Base-by-base conservation (phyloP, 768 basidiomycete genomes). In the Naganishia vaughanmartiniae region DNA sequence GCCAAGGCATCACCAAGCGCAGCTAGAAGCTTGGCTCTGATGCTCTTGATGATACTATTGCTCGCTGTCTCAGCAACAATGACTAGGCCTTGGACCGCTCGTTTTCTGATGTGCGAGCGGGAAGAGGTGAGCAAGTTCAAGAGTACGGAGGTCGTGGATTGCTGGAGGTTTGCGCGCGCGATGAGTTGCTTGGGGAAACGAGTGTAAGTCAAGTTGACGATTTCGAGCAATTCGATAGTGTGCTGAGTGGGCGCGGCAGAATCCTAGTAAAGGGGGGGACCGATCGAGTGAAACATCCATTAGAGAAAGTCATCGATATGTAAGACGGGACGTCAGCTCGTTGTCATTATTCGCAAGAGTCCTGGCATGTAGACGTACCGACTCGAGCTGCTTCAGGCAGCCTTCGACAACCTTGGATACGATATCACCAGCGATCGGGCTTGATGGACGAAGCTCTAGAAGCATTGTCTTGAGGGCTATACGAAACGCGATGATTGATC, bases 341-440 rank as follows among this genome's bases (percentile, higher is more conserved):
- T 51, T 21, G 24, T 51, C 24, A 4, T 26, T 51, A 24, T 21
- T 26, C 48, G 12, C 74, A 73, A 73, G 79, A 80, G n/a, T 76
- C 2, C 73, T 26, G 58, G 78, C 4, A 31, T 36, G 24, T 51
- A 26, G 15, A 73, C 85, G 67, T 77, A 93, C 94, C 76, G 87
- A 90, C 58, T 88, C 84, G 21, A 95, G 85, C 76, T 94, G 92
- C 1, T 82, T 85, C 14, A 97, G 85, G 9, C 96, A 84, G 78
- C 90, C 90, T n/a, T 92, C 90, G 1, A 90, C 88, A 58, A 97
- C 84, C 82, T 90, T 93, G 54, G 87, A 87, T 76, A 92, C 92
- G 39, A 90, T 90, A 51, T 88, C 88, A 1, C 84, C 84, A 0
- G 90, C 89, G 69, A 94, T 88, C 76, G 87, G 89, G 65, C 90